Percentiles rank a stretch among this genome's conserved stretches.
phyloP scores from a whole-genome alignment of 2,329 filamentous ascomycete species.

The Xylaria sp. region DNA sequence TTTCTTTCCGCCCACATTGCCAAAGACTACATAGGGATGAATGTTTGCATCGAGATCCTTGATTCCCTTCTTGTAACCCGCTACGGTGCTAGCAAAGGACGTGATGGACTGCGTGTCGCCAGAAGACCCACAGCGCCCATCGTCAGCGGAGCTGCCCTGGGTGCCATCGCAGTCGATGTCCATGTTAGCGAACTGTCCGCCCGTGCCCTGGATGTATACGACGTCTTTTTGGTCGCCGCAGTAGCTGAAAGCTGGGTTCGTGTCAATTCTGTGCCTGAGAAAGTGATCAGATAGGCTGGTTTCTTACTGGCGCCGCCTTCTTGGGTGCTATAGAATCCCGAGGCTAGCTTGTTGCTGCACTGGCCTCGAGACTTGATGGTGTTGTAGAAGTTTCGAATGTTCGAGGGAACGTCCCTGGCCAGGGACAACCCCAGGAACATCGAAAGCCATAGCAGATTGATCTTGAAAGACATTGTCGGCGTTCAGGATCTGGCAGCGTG shows the following conservation, averaged over 20 bases:
- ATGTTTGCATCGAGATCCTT: constrained; percentile 50
- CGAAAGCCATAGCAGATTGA: constrained; percentile 20
- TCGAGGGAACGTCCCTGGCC: constrained; percentile 41
- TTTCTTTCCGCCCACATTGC: constrained; percentile 42
- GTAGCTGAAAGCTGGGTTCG: constrained; percentile 36
- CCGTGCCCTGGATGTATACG: constrained; percentile 48
- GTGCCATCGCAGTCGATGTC: constrained; percentile 62
- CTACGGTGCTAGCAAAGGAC: constrained; percentile 44
- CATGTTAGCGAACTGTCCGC: constrained; percentile 53
- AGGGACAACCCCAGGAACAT: constrained; percentile 21
- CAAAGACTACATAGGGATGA: constrained; percentile 54
- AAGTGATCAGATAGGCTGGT: no score
- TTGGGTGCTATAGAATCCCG: constrained; percentile 45
- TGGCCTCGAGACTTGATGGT: constrained; percentile 41
- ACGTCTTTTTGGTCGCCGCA: constrained; percentile 46
- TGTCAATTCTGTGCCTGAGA: neutral
- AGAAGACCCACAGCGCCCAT: constrained; percentile 48
- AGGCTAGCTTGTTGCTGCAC: constrained; percentile 43
- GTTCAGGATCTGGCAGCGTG: neutral
- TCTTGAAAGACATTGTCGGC: constrained; percentile 22
- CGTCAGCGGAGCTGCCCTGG: constrained; percentile 42
- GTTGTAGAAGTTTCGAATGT: constrained; percentile 46
- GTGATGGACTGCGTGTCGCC: constrained; percentile 47
- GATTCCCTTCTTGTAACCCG: constrained; percentile 36
- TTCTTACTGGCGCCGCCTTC: constrained; percentile 41